Base-by-base conservation (phyloP, 805 yeast genomes). In the Lachancea sp. region DNA sequence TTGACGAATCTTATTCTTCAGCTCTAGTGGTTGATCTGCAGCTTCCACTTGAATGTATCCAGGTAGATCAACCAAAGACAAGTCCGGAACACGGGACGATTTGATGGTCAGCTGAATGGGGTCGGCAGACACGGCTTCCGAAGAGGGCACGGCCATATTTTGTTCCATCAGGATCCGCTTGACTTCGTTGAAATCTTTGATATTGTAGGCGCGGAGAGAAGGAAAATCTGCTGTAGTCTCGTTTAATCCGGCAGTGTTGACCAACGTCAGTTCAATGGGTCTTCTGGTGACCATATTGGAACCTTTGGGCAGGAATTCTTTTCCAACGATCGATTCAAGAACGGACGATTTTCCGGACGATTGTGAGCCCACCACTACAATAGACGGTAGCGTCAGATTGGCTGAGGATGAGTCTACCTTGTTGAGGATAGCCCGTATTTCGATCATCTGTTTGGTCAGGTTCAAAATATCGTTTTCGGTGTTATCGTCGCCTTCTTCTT, bases 11-110 rank as follows among this genome's bases (percentile, higher is more conserved):
- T 81, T 85, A 26, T 75, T 73, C 58, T 91, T 91, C 49, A 93
- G 73, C 47, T 82, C 86, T 3, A 74, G 66, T 0, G 99, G 99
- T 66, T 93, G 99, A 63, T 91, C 98, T 2, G 95, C 90, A 2
- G 98, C 95, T 60, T 93, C 96, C 4, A 93, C 80, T 64, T 93
- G 99, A 52, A 93, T 95, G 62, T 93, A 93, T 8, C 99, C 99
- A 0, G 99, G 99, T 48, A 93, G 71, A 70, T 93, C 99, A 16
- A 95, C 96, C 52, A 93, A 69, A 0, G 97, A 87, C 44, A 93
- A 71, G 67, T 95, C 99, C 0, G 99, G 95, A 6, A 91, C 95
- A 15, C 73, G 63, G 3, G 98, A 95, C 1, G 98, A 91, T 65
- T 81, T 83, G 36, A 93, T 86, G 1, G 95, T 85, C 38, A 93